Evolutionary conservation across 1,284 basidiomycete species (phyloP), one percentile per base, ranked within the genome.

Genomic region (Prillingera fragicola): DNA sequence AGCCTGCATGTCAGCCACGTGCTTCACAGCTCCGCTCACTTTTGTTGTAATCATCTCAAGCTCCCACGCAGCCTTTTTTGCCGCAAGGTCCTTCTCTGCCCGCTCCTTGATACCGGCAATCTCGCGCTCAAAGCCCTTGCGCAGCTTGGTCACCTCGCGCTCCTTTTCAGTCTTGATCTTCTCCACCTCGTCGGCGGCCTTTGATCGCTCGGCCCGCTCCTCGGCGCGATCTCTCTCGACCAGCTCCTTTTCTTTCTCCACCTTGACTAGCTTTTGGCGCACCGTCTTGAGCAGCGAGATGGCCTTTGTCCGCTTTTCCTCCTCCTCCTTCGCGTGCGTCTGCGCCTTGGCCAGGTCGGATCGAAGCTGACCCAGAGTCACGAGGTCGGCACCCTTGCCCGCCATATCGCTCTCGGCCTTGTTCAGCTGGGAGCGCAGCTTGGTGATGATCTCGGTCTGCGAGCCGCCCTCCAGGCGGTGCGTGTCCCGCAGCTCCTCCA

Each of bases 251-350:
- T 94, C 90, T 73, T 88, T 89, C 69, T 95, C 90, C 3, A 87
- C 81, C 66, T 90, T 94, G 33, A 92, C 85, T 17, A 90, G 73
- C 68, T 94, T 95, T 69, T 87, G 83, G 39, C 91, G 74, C n/a
- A 95, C 86, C 2, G 88, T 85, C 74, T 94, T 94, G 51, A 96
- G 73, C 24, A 94, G 72, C 38, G 81, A 83, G 50, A 95, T 84
- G 0, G 90, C 89, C 63, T 95, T 96, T n/a, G 81, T 79, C 12
- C 91, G 81, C 69, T 95, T 95, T 69, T 96, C 91, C 66, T 95
- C 91, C 63, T 95, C 91, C 54, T 94, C 90, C 65, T 87, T 92
- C 2, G 81, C 82, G 2, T 74, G 51, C 10, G 73, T 74, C 54
- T 81, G 83, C 2, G 78, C 73, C 46, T 79, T 80, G 31, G 80